Percentiles rank a stretch among this genome's conserved stretches.
These are phyloP conservation scores for Arctium lappa DNA, from an alignment of 129 eudicot species.

Conservation along the genomic window DNA sequence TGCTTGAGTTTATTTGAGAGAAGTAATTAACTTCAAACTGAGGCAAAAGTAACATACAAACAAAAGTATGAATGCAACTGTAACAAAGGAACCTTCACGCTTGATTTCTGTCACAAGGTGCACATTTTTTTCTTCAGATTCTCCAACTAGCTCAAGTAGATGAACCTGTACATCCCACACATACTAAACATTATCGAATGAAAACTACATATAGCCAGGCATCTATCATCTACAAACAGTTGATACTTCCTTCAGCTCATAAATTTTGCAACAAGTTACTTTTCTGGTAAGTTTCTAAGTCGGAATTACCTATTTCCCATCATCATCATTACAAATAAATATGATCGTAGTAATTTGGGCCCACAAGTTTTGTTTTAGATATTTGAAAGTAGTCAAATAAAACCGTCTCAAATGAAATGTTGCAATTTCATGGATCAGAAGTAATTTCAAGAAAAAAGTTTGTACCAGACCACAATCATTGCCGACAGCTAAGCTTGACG, in stretches of 20 bases:
- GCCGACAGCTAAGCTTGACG: constrained; percentile 62
- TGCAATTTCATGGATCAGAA: constrained; percentile 11
- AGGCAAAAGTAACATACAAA: neutral
- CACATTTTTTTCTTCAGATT: constrained; percentile 35
- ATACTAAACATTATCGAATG: neutral
- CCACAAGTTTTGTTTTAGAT: neutral
- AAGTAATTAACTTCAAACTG: neutral
- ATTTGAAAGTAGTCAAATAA: constrained; percentile 1
- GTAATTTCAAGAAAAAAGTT: constrained; percentile 1
- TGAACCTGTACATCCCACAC: constrained; percentile 42
- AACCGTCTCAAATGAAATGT: neutral
- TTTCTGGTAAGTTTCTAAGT: constrained; percentile 3
- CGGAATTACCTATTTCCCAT: neutral
- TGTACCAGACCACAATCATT: constrained; percentile 77
- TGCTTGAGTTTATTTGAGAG: neutral
- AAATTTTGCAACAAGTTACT: neutral
- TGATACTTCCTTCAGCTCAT: constrained; percentile 3
- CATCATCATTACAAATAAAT: constrained; percentile 9
- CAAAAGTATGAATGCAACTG: neutral
- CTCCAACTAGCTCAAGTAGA: constrained; percentile 43
- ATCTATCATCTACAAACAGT: constrained; percentile 1
- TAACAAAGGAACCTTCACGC: constrained; percentile 46
- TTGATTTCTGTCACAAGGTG: constrained; percentile 49
- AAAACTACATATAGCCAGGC: constrained; percentile 13
- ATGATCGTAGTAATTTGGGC: neutral